Base-by-base conservation (phyloP, 106 monocot genomes). In the Dendrobium officinale region DNA sequence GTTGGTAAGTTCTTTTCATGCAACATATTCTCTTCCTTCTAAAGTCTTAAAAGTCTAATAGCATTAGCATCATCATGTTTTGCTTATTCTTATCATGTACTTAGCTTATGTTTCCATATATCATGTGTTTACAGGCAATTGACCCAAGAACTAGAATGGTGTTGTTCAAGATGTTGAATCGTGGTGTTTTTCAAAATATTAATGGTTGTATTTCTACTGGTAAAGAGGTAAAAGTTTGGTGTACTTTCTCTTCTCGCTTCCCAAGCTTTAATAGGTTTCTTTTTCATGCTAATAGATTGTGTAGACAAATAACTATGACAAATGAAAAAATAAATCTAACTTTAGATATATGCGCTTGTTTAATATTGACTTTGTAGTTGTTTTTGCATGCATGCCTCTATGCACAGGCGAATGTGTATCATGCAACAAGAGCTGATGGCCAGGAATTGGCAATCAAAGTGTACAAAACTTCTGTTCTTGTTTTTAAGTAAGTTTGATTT, bases 151-250 rank as follows among this genome's bases (percentile, higher is more conserved):
- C 95, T 77, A 89, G 98, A 68, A 95, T 95, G 98, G 92, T 93
- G 86, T 78, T 99, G 59, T 95, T 93, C 82, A 99, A 99, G 81
- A 99, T 99, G 98, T 77, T 99, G 74, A 99, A 99, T 77, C 91
- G 92, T 55, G 91, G 91, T 47, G 84, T 93, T 58, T 99, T 95
- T 79, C 74, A 93, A 81, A 83, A 91, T 77, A 99, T 99, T 42
- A 95, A 99, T 86, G 98, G 98, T 41, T 99, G 98, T 73, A 95
- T 99, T 80, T 99, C 98, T 81, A 99, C 98, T 55, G 98, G 98
- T 79, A 99, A 99, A 88, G 98, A 99, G 83, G 98, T 99, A 87
- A 55, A 31, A 33, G 29, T 51, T 56, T 37, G 2, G 15, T 17
- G 9, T 16, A 70, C 2, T 70, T 78, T 41, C 72, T 43, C 73